Conservation (phyloP, 306 rosid genomes). For the Prunus kanzakura region DNA sequence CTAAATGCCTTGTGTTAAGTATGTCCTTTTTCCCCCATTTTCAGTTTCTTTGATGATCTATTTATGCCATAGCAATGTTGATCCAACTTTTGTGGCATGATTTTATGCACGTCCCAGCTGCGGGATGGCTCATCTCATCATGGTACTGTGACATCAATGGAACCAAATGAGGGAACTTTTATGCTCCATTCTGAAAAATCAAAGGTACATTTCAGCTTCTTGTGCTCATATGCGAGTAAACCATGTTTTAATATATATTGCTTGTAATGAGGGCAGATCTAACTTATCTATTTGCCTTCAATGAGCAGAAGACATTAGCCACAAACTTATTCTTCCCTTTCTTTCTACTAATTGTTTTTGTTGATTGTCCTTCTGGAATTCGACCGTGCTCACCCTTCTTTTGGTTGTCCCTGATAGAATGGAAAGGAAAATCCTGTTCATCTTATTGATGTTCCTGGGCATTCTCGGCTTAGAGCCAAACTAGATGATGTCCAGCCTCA, state of each 20-base stretch:
- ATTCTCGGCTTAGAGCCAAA: slow-evolving; percentile 89
- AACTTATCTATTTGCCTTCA: background rate
- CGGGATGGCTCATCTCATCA: slow-evolving; percentile 84
- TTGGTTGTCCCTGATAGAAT: slow-evolving; percentile 42
- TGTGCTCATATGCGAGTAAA: background rate
- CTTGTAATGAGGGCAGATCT: background rate
- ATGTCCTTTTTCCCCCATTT: background rate
- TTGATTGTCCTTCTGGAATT: background rate
- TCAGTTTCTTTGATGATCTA: background rate
- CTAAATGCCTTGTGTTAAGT: background rate
- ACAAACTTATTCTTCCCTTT: slow-evolving; percentile 1
- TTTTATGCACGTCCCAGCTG: slow-evolving; percentile 48
- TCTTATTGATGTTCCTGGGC: slow-evolving; percentile 90
- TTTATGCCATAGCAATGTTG: background rate
- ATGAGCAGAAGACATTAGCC: background rate
- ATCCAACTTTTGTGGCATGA: slow-evolving; percentile 16
- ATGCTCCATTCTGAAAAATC: slow-evolving; percentile 69
- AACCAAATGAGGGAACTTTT: slow-evolving; percentile 84
- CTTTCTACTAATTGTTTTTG: slow-evolving; percentile 2
- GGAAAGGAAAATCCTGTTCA: slow-evolving; percentile 75
- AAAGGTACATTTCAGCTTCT: slow-evolving; percentile 41
- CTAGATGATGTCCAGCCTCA: slow-evolving; percentile 79
- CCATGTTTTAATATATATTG: background rate
- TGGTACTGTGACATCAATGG: slow-evolving; percentile 97
- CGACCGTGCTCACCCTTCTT: slow-evolving; percentile 8